Conservation (phyloP, 2,329 filamentous ascomycete genomes). For the Xylaria sp. region DNA sequence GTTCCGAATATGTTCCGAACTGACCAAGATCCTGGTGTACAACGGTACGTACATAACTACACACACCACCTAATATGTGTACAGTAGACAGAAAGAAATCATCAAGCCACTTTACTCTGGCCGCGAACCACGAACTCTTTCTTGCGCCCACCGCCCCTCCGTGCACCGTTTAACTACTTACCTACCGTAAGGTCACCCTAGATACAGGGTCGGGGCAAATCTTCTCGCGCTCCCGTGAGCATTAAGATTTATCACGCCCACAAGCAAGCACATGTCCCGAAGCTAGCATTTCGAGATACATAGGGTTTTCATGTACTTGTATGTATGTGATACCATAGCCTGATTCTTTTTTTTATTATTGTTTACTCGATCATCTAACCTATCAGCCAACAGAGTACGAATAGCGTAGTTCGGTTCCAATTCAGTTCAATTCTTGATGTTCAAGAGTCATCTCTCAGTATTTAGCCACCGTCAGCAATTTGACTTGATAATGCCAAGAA, state of each 20-base stretch:
- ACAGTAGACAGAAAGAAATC: not conserved
- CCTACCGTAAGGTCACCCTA: not conserved
- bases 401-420: not conserved
- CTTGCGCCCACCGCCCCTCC: conserved; percentile 3
- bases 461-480: conserved; percentile 16
- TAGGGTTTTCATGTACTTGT: no score
- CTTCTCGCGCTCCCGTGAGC: conserved; percentile 23
- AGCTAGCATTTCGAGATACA: no score
- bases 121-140: conserved; percentile 5
- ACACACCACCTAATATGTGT: not conserved
- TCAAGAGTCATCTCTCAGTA: not conserved
- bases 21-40: no score
- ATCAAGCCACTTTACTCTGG: conserved; percentile 17
- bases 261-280: not conserved
- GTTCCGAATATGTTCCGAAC: no score
- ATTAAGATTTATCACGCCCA: conserved; percentile 15
- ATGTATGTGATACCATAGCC: no score
- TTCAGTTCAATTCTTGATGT: not conserved
- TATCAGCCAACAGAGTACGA: no score
- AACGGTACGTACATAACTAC: not conserved
- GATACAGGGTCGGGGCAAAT: not conserved
- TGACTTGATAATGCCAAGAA: conserved; percentile 28
- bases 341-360: no score
- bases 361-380: no score
- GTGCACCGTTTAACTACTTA: not conserved